Evolutionary conservation across 73 alveolate genomes (phyloP).

Genomic region (Paramecium tetraurelia): DNA sequence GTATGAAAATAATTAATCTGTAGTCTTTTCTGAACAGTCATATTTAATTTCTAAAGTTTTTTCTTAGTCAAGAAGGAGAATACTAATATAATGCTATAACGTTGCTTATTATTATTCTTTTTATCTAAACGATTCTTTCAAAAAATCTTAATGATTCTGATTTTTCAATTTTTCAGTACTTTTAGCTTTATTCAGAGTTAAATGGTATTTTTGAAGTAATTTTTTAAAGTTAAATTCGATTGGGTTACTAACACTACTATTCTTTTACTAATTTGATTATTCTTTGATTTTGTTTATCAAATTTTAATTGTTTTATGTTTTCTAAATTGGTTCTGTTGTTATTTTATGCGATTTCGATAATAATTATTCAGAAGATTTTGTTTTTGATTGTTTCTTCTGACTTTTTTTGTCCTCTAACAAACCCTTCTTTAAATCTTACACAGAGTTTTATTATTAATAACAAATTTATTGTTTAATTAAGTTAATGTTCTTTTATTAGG

Average conservation of each 20-base stretch:
- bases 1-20: not conserved
- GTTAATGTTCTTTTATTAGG: not conserved
- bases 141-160: not conserved
- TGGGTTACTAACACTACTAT: not conserved
- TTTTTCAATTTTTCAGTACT: not conserved
- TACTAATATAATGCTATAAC: not conserved
- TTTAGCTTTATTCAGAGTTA: not conserved
- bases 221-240: conserved; percentile 26
- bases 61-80: not conserved
- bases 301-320: not conserved
- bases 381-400: not conserved
- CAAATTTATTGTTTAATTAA: not conserved
- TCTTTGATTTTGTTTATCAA: conserved; percentile 14
- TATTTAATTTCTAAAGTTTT: not conserved
- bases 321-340: not conserved
- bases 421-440: not conserved
- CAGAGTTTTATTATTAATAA: not conserved
- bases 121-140: not conserved
- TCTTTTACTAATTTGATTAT: not conserved
- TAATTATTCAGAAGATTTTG: not conserved
- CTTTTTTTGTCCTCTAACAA: not conserved
- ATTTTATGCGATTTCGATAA: conserved; percentile 1
- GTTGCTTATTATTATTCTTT: not conserved
- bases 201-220: not conserved
- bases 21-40: not conserved